phyloP scores from a whole-genome alignment of 2,329 filamentous ascomycete species.

The Knoxdaviesia proteae region DNA sequence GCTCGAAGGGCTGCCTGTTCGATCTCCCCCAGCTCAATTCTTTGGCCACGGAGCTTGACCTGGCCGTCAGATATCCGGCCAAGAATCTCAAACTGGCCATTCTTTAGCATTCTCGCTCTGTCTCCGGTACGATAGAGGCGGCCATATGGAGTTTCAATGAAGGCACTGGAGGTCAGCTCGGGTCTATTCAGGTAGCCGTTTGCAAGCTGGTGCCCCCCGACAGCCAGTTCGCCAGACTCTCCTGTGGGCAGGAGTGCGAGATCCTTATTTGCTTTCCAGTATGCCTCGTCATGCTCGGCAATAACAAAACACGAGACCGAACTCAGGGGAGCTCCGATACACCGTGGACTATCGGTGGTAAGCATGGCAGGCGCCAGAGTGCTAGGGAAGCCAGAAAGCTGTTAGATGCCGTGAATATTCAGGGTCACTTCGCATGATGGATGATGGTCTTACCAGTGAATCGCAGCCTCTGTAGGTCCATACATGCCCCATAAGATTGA shows the following conservation, averaged over 20 bases:
- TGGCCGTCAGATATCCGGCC: constrained; percentile 65
- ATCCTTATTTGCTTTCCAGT: constrained; percentile 6
- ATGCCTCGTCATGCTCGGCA: constrained; percentile 18
- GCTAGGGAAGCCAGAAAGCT: constrained; percentile 14
- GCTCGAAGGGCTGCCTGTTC: constrained; percentile 47
- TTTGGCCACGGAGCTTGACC: constrained; percentile 69
- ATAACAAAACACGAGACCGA: constrained; percentile 65
- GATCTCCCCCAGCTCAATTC: constrained; percentile 61
- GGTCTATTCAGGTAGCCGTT: constrained; percentile 63
- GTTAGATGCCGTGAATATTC: constrained; percentile 1
- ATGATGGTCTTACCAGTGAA: constrained; percentile 42
- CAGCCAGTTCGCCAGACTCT: constrained; percentile 55
- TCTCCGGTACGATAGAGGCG: constrained; percentile 70
- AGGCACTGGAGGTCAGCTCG: constrained; percentile 51
- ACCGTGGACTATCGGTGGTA: constrained; percentile 33
- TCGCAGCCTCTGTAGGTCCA: constrained; percentile 76
- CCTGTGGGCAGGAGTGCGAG: constrained; percentile 40
- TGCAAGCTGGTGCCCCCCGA: constrained; percentile 66
- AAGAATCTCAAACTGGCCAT: constrained; percentile 62
- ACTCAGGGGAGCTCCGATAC: constrained; percentile 59
- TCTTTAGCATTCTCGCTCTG: constrained; percentile 44
- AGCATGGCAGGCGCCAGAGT: constrained; percentile 48
- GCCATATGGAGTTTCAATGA: constrained; percentile 48
- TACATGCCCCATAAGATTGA: constrained; percentile 85
- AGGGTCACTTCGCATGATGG: not conserved